Base-by-base conservation (phyloP, 352 stramenopile genomes). In the Phytophthora constricta region DNA sequence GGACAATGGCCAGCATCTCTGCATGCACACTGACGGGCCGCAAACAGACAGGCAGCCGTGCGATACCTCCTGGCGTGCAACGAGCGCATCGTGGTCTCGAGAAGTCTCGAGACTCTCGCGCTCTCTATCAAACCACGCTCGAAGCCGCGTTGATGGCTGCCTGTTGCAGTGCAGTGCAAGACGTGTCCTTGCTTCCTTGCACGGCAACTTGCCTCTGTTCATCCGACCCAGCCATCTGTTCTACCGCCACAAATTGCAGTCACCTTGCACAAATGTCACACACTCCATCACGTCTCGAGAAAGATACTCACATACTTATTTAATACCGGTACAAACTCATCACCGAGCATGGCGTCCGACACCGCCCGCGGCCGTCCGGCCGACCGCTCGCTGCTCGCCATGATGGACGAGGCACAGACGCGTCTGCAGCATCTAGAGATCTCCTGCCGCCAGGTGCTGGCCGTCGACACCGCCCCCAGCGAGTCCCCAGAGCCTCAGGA, bases 351-450 rank as follows among this genome's bases (percentile, higher is more conserved):
- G 31, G 23, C 25, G 33, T 63, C 53, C 46, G 16, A 8, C 22
- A 28, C 22, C n/a, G 43, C 2, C 37, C 28, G 3, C n/a, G n/a
- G n/a, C 19, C 34, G 19, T 2, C 7, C 49, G 11, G 2, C 39
- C n/a, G 37, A 77, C 52, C 27, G 76, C 81, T 73, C 82, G 82
- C 52, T 95, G 58, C 47, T 94, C 23, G 65, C 74, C 31, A 76
- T 87, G 63, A 75, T 89, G 61, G 65, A 75, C 31, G 72, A 90
- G 31, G 71, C 75, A 25, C 64, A 69, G 37, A 55, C 62, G 34
- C 71, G 68, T 39, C 77, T 91, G 42, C 49, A 74, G 62, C 80
- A 79, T 57, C 72, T 92, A 47, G 78, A 87, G 64, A 73, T 89
- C 53, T 88, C 79, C 1, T 83, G 73, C 26, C 71, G 66, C 25